Evolutionary conservation across 2,329 filamentous ascomycete genomes (phyloP), one percentile per base, ranked within the genome.

Genomic region (Penicillium verrucosum): DNA sequence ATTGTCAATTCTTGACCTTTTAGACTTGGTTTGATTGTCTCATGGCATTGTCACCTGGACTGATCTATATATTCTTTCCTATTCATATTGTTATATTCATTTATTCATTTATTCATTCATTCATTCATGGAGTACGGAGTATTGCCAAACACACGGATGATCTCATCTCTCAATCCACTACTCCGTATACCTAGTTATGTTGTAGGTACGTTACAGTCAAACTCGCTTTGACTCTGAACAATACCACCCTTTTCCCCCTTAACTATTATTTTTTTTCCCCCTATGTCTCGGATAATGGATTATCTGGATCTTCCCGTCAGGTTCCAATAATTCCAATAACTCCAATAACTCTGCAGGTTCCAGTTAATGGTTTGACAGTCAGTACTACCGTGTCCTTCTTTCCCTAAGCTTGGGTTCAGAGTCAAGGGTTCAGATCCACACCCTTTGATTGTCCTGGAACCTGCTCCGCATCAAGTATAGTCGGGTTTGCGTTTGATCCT

Each of bases 361-460:
- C 40, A 44, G 37, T 21, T 11, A 40, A 12, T 36, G 38, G 36
- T 47, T 45, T 29, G 51, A 49, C 37, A 40, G 7, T 29, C 46
- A 18, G 41, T 64, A 57, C 62, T 61, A 64, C 63, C 61, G 54
- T 60, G 40, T 43, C 60, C 21, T 54, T 38, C 25, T 42, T 32
- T 32, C 11, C 11, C 21, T 21, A 12, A 32, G 30, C 3, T 18
- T 45, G 21, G 21, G 14, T n/a, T 29, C 49, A 44, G 42, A 32
- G 25, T 32, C 50, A 45, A 36, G 27, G 34, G 23, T 12, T 32
- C 23, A 25, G 27, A 30, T 54, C 51, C 51, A 54, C 37, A 36
- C 27, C 29, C 29, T 9, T 16, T 25, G 27, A 23, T 45, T 34
- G 45, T n/a, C 23, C 51, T 55, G 54, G 58, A 62, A 62, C 58